Evolutionary conservation across 176 grass and related monocot species (phyloP).

Genomic region (Canna indica): DNA sequence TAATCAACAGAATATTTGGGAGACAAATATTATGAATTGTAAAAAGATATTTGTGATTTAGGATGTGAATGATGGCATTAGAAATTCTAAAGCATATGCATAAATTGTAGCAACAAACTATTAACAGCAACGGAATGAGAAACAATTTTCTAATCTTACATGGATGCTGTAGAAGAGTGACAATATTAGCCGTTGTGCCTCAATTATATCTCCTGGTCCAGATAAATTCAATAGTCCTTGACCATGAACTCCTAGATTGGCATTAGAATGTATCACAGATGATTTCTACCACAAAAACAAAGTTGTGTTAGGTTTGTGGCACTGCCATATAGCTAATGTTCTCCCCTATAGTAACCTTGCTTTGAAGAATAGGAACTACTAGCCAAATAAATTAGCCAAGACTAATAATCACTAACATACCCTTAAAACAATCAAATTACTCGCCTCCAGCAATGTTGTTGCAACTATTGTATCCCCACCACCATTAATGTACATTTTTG

Average conservation of each 20-base stretch:
- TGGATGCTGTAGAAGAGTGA: conserved; percentile 98
- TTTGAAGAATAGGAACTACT: neutral
- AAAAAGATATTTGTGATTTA: no score
- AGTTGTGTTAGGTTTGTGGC: neutral
- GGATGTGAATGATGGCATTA: no score
- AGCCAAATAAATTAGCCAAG: neutral
- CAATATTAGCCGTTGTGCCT: conserved; percentile 88
- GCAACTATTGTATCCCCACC: conserved; percentile 81
- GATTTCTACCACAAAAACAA: conserved; percentile 45
- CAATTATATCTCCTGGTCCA: conserved; percentile 75
- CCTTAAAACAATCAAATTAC: conserved; percentile 99
- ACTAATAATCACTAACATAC: conserved; percentile 26
- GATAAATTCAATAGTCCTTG: conserved; percentile 98
- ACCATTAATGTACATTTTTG: conserved; percentile 85
- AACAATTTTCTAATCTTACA: conserved; percentile 28
- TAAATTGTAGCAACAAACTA: neutral
- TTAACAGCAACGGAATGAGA: conserved; percentile 13
- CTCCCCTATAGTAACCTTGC: neutral
- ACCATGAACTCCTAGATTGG: conserved; percentile 96
- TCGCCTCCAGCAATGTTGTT: conserved; percentile 91
- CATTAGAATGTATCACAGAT: conserved; percentile 94
- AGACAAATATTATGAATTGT: no score
- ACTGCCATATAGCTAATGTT: neutral
- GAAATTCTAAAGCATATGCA: neutral
- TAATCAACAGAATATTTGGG: no score